phyloP scores from a whole-genome alignment of 306 rosid genomes.

The Sindora glabra region DNA sequence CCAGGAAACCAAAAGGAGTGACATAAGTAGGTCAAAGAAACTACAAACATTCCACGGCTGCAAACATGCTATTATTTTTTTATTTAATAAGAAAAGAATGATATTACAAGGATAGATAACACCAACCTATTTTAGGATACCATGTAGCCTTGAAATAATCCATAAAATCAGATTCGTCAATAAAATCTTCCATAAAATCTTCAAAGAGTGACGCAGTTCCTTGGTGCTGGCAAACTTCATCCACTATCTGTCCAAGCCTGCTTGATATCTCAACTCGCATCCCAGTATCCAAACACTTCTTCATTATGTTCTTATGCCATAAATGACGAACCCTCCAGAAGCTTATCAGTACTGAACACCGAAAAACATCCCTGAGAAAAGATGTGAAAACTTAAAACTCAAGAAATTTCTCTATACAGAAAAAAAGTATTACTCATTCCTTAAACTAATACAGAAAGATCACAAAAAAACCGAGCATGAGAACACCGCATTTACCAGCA shows the following conservation, averaged over 20 bases:
- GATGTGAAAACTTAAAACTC: conserved; percentile 8
- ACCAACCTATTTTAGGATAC: conserved; percentile 79
- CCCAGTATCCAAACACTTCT: conserved; percentile 41
- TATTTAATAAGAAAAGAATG: neutral
- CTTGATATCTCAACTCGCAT: conserved; percentile 59
- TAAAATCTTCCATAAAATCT: conserved; percentile 61
- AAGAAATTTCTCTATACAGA: neutral
- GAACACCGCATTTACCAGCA: too few species aligned
- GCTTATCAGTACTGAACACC: conserved; percentile 66
- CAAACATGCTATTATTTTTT: neutral
- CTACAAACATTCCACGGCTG: neutral
- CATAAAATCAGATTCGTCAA: conserved; percentile 61
- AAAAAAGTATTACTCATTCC: neutral
- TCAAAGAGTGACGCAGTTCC: conserved; percentile 52
- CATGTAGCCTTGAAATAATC: conserved; percentile 86
- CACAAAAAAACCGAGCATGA: too few species aligned
- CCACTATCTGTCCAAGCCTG: conserved; percentile 53
- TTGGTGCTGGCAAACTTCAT: conserved; percentile 42
- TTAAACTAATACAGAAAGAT: neutral
- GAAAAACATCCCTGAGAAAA: conserved; percentile 79
- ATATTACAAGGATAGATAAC: conserved; percentile 13
- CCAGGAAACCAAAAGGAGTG: conserved; percentile 16
- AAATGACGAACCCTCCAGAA: conserved; percentile 80
- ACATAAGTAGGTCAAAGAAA: neutral
- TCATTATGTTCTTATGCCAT: conserved; percentile 75